Evolutionary conservation across 768 basidiomycete species (phyloP).

Genomic region (Cubamyces lactineus): DNA sequence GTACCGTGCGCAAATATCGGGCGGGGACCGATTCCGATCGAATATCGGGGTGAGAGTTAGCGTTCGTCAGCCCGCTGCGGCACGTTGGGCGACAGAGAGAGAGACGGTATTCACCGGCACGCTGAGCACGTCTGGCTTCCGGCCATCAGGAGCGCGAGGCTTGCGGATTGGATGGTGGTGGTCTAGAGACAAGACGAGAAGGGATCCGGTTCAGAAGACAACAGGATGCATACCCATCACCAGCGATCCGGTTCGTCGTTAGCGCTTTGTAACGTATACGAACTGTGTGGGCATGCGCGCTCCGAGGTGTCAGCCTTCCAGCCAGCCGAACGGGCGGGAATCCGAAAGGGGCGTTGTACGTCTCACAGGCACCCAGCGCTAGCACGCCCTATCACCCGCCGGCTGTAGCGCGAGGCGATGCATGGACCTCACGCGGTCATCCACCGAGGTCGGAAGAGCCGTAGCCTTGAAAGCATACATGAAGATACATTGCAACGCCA

Average conservation of each 20-base stretch:
- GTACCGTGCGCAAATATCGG: too few relatives aligned
- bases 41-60: not conserved
- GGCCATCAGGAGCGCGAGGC: conserved; percentile 16
- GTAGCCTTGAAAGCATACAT: too few relatives aligned
- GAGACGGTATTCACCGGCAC: conserved; percentile 23
- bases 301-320: not conserved
- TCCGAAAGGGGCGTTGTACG: too few relatives aligned
- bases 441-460: too few relatives aligned
- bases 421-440: too few relatives aligned
- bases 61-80: not conserved
- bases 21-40: conserved; percentile 1
- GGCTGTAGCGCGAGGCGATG: too few relatives aligned
- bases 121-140: conserved; percentile 30
- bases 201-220: not conserved
- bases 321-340: too few relatives aligned
- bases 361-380: too few relatives aligned
- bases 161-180: not conserved
- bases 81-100: not conserved
- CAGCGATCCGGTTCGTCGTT: too few relatives aligned
- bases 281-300: not conserved
- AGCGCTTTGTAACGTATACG: too few relatives aligned
- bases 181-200: not conserved
- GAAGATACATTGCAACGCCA: too few relatives aligned
- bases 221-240: not conserved
- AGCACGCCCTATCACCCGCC: too few relatives aligned